Conservation (phyloP, 345 rosid species). For the Eucalyptus curtisii region DNA sequence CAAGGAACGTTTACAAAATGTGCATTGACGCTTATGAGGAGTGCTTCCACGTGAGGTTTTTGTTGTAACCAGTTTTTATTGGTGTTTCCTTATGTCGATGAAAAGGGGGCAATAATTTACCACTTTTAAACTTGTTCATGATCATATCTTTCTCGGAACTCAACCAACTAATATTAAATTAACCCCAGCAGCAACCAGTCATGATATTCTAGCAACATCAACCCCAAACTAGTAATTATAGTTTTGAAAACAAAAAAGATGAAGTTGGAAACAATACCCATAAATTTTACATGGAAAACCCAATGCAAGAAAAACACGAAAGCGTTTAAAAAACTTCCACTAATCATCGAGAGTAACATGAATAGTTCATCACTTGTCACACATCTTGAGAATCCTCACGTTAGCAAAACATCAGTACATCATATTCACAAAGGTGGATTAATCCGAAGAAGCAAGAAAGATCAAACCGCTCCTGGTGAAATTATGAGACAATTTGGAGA, state of each 20-base stretch:
- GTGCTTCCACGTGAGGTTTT: not conserved
- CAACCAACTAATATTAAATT: not conserved
- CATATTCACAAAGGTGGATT: not conserved
- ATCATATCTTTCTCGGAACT: not conserved
- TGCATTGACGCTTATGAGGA: not conserved
- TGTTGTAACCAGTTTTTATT: not conserved
- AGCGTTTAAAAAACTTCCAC: rapidly evolving
- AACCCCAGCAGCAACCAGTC: not conserved
- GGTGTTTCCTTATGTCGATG: not conserved
- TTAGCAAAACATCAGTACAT: not conserved
- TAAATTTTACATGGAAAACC: not conserved
- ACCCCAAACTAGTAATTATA: not conserved
- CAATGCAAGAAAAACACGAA: rapidly evolving
- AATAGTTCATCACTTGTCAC: not conserved
- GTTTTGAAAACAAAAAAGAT: not conserved
- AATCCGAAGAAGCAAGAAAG: not conserved
- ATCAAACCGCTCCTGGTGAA: not conserved
- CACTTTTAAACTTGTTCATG: not conserved
- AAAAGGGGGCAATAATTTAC: not conserved
- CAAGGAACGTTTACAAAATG: not conserved
- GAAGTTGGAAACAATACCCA: not conserved
- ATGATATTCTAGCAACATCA: not conserved
- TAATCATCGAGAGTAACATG: not conserved
- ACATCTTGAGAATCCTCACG: not conserved
- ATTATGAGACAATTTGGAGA: not conserved